phyloP scores from a whole-genome alignment of 495 filamentous ascomycete species.

The Talaromyces ruber region DNA sequence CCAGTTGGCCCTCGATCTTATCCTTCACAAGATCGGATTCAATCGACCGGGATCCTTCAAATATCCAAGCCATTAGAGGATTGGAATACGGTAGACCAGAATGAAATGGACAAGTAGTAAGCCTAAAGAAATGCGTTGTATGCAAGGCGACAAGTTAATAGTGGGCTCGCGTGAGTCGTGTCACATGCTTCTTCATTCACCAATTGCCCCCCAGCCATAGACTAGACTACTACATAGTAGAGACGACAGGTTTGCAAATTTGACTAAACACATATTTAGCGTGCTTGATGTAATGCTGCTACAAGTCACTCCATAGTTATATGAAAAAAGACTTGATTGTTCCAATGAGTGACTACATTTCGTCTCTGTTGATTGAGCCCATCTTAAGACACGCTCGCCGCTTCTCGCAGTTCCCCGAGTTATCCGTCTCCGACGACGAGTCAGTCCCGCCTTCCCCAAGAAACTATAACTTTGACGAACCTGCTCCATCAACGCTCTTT shows the following conservation, averaged over 20 bases:
- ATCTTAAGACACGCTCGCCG: constrained; percentile 68
- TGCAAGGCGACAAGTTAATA: background rate
- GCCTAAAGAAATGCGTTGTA: background rate
- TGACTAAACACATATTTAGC: background rate
- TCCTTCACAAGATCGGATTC: background rate
- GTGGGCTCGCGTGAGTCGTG: background rate
- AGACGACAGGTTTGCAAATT: background rate
- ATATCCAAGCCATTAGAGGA: background rate
- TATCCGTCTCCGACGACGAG: background rate
- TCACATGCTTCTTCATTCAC: background rate
- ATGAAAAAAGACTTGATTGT: background rate
- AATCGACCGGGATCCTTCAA: background rate
- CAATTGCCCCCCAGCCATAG: background rate
- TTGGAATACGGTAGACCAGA: background rate
- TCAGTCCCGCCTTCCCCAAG: background rate
- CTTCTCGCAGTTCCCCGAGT: constrained; percentile 37
- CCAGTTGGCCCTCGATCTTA: background rate
- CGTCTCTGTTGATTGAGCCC: constrained; percentile 67
- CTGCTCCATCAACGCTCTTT: background rate
- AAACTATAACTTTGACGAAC: background rate
- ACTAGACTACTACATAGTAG: background rate
- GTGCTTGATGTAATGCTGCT: background rate
- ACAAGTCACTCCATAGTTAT: background rate
- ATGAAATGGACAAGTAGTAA: background rate
- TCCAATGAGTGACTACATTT: constrained; percentile 64